These are phyloP conservation scores for Dalbergia cultrata DNA, from an alignment of 306 rosid species.

Conservation along the genomic window DNA sequence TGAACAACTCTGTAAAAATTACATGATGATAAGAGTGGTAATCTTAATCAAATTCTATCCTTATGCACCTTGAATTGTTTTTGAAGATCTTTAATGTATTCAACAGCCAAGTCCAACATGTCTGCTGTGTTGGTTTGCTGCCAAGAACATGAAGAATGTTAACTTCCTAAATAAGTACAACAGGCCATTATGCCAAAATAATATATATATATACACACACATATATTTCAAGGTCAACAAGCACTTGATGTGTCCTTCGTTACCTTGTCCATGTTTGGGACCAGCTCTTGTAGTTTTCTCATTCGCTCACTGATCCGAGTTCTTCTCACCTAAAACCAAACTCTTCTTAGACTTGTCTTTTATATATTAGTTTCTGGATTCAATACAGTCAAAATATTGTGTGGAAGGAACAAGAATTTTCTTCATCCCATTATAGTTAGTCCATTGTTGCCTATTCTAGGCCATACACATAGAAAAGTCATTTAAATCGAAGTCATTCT, in stretches of 20 bases:
- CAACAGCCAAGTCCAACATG: constrained; percentile 97
- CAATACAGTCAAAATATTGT: neutral
- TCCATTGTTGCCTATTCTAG: neutral
- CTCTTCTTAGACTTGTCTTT: constrained; percentile 15
- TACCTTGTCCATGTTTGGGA: constrained; percentile 99
- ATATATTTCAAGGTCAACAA: neutral
- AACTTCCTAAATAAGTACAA: constrained; percentile 24
- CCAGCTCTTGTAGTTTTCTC: constrained; percentile 95
- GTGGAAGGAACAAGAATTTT: neutral
- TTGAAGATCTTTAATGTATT: constrained; percentile 91
- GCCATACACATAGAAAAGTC: neutral
- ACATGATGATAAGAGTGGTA: neutral
- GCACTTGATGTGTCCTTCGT: neutral
- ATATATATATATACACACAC: neutral
- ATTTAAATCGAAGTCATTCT: neutral
- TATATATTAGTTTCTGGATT: neutral
- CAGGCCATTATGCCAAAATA: neutral
- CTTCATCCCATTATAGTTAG: neutral
- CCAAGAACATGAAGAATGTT: constrained; percentile 37
- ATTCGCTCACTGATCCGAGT: constrained; percentile 94
- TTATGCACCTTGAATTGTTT: constrained; percentile 78
- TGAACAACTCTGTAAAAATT: constrained; percentile 1
- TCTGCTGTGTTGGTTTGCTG: constrained; percentile 99
- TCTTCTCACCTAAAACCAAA: constrained; percentile 76
- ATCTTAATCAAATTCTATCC: neutral